Conservation (phyloP, 2,329 filamentous ascomycete genomes). For the Chrysoporthe deuterocubensis region DNA sequence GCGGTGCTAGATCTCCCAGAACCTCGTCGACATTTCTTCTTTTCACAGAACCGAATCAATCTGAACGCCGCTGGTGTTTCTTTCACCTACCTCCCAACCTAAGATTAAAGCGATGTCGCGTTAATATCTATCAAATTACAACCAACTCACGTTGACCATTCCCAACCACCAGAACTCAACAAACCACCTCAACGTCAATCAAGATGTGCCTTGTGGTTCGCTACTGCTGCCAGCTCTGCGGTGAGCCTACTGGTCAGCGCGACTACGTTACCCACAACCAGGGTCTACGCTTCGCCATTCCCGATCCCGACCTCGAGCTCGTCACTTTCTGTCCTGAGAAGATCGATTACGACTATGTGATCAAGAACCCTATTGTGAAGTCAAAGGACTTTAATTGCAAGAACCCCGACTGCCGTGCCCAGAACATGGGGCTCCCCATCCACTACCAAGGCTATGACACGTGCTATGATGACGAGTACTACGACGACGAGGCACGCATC, state of each 20-base stretch:
- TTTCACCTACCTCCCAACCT: background rate
- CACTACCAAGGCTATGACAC: background rate
- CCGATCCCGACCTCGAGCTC: background rate
- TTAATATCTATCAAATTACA: background rate
- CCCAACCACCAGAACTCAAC: background rate
- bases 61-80: background rate
- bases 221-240: constrained; percentile 1
- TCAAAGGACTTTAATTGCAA: background rate
- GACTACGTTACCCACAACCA: background rate
- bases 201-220: constrained; percentile 8
- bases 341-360: background rate
- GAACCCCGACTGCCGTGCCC: background rate
- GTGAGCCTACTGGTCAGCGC: background rate
- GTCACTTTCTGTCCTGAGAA: background rate
- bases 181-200: background rate
- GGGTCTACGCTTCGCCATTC: background rate
- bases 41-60: background rate
- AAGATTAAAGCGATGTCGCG: background rate
- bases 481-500: background rate
- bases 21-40: no score
- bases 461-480: background rate
- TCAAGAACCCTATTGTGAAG: background rate
- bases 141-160: no score
- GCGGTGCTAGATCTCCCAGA: no score
- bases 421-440: constrained; percentile 1